Base-by-base conservation (phyloP, 768 basidiomycete genomes). In the Podaxis sp. region DNA sequence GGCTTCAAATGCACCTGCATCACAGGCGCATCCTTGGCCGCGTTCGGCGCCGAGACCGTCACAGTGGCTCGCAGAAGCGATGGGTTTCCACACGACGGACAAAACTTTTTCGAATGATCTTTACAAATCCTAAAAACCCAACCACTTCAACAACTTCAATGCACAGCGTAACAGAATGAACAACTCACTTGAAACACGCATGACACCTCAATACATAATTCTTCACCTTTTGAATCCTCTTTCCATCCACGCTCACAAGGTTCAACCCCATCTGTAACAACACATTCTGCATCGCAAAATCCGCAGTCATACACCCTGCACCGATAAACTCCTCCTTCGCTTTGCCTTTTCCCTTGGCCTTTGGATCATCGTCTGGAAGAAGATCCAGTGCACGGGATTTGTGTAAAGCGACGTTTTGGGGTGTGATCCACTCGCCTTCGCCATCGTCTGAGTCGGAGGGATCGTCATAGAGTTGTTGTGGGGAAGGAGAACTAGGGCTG, bases 201-300 rank as follows among this genome's bases (percentile, higher is more conserved):
- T 99, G 97, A 73, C 97, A 99, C 61, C 97, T 78, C 70, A 99
- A 76, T 1, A 99, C 94, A 93, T 95, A 99, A 63, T 87, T 99
- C 75, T 96, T 95, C 28, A 99, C 88, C 69, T 86, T 91, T 66
- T 90, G 84, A 63, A 99, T 96, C 67, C 86, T 82, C 77, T 90
- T 96, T 4, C 97, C 97, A 65, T 95, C 94, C 6, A 91, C 84
- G 8, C 95, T 89, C 11, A 99, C 88, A 30, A 99, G 81, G 64
- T 89, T 91, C 65, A 99, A 76, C 0, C 91, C 91, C 91, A 99
- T 95, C 74, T 97, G 96, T 56, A 99, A 75, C 66, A 96, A 76
- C 22, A 99, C 93, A 70, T 99, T 99, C 76, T 99, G 97, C 88
- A 99, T 97, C 17, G 97, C 97, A 74, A 95, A 99, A 83, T 99